Conservation (phyloP, 2,329 filamentous ascomycete species). For the Aspergillus costaricaensis region DNA sequence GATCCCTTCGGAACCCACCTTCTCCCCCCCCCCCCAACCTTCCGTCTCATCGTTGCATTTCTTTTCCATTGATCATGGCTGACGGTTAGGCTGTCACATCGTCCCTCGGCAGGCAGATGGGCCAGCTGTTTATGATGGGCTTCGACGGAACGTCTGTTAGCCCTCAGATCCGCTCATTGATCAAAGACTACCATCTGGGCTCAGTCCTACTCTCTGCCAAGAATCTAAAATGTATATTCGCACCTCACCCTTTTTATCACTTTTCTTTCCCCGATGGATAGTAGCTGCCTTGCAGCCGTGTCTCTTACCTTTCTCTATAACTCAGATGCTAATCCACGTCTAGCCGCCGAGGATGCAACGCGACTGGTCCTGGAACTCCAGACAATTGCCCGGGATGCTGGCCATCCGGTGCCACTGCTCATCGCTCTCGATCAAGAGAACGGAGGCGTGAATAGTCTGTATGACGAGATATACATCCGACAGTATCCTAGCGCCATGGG, state of each 20-base stretch:
- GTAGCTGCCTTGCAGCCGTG: conserved; percentile 4
- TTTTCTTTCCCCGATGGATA: not conserved
- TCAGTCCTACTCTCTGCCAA: conserved; percentile 72
- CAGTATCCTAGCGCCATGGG: conserved; percentile 98
- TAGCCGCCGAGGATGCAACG: conserved; percentile 89
- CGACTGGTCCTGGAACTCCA: conserved; percentile 87
- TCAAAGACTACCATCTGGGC: conserved; percentile 74
- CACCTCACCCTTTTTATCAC: not conserved
- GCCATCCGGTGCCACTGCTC: conserved; percentile 82
- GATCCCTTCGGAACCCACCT: not conserved
- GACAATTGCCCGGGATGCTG: conserved; percentile 84
- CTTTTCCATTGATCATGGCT: conserved; percentile 27
- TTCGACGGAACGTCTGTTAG: conserved; percentile 66
- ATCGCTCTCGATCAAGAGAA: conserved; percentile 97
- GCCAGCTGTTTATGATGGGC: conserved; percentile 67
- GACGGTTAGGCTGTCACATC: conserved; percentile 65
- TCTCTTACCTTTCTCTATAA: not conserved
- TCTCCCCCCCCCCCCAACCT: too few species aligned
- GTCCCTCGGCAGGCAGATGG: conserved; percentile 61
- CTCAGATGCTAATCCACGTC: conserved; percentile 32
- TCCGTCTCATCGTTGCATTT: not conserved
- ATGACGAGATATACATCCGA: conserved; percentile 91
- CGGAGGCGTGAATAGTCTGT: conserved; percentile 94
- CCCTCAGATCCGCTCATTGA: conserved; percentile 63
- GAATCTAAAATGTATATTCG: conserved; percentile 62